Evolutionary conservation across 352 stramenopile species (phyloP).

Genomic region (Phytophthora cactorum): DNA sequence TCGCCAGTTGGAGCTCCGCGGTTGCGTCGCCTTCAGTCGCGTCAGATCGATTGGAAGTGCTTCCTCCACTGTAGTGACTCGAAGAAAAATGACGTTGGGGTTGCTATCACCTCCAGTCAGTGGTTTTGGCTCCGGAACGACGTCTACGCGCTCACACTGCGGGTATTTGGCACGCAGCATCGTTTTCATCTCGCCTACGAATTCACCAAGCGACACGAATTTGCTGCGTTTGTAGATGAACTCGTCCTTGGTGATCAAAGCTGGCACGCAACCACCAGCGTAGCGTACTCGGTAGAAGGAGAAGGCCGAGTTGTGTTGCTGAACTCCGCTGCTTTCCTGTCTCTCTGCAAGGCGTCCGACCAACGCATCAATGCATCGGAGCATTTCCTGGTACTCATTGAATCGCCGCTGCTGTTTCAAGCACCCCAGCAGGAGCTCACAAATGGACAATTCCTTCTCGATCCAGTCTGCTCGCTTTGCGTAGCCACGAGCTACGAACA

Average conservation of each 20-base stretch:
- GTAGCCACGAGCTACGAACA: constrained; percentile 44
- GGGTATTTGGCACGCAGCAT: constrained; percentile 61
- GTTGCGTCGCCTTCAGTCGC: constrained; percentile 24
- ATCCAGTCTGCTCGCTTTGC: constrained; percentile 56
- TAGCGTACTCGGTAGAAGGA: constrained; percentile 68
- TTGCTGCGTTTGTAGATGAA: constrained; percentile 82
- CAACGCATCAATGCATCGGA: constrained; percentile 46
- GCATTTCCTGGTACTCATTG: constrained; percentile 57
- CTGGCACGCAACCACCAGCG: constrained; percentile 58
- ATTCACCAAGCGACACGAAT: constrained; percentile 72
- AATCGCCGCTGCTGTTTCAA: constrained; percentile 45
- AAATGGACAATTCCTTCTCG: constrained; percentile 59
- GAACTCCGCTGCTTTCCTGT: constrained; percentile 22
- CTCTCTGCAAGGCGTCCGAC: constrained; percentile 36
- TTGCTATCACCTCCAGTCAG: constrained; percentile 44
- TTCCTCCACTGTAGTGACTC: constrained; percentile 50
- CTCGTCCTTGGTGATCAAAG: constrained; percentile 46
- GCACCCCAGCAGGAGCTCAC: constrained; percentile 50
- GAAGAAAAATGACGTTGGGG: constrained; percentile 68
- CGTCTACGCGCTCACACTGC: constrained; percentile 62
- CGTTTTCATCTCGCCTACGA: constrained; percentile 66
- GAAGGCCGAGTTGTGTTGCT: constrained; percentile 26
- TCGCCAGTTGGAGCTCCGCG: constrained; percentile 11
- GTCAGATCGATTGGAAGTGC: constrained; percentile 19
- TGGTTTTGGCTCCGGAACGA: constrained; percentile 61